Base-by-base conservation (phyloP, 768 basidiomycete genomes). In the Dendrothele bispora region DNA sequence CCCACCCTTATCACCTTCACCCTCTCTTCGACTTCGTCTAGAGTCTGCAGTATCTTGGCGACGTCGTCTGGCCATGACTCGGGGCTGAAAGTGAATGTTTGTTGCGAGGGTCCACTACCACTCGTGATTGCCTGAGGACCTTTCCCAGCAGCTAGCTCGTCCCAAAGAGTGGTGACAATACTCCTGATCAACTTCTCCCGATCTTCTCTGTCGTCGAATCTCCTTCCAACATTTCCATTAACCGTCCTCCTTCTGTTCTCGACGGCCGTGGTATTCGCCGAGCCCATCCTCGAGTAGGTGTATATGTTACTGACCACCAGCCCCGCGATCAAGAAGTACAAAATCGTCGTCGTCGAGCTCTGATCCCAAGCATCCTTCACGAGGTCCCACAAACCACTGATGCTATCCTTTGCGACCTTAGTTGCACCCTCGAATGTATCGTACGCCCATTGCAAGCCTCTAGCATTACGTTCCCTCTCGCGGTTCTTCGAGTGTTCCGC, bases 361-460 rank as follows among this genome's bases (percentile, higher is more conserved):
- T 88, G 81, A 45, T 90, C 88, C n/a, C 36, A 88, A 0, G 82
- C 83, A 58, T 93, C 91, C 44, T 67, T 71, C 48, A 93, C 71
- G 35, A 93, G 82, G 70, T 91, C 91, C 50, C 91, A 60, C 21
- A 87, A 86, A 17, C 82, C 88, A 38, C 66, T 73, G 35, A 87
- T 79, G 51, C 86, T 89, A 60, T 82, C 80, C 58, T 68, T 71
- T 25, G 81, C 89, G 51, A 93, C 90, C 53, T 78, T 74, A 51
- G 70, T 77, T 2, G 91, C 84, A 8, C 88, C 91, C 25, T 84
- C 84, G 62, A 89, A 78, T 39, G 91, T 93, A 55, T 93, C 91
- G 70, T 82, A 88, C 3, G 90, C 90, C 91, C 91, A 93, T 58
- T 93, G 91, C 53, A 91, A 67, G 0, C 83, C 83, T 15, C 88